phyloP scores from a whole-genome alignment of 768 basidiomycete species.

The Russula dissimulans region DNA sequence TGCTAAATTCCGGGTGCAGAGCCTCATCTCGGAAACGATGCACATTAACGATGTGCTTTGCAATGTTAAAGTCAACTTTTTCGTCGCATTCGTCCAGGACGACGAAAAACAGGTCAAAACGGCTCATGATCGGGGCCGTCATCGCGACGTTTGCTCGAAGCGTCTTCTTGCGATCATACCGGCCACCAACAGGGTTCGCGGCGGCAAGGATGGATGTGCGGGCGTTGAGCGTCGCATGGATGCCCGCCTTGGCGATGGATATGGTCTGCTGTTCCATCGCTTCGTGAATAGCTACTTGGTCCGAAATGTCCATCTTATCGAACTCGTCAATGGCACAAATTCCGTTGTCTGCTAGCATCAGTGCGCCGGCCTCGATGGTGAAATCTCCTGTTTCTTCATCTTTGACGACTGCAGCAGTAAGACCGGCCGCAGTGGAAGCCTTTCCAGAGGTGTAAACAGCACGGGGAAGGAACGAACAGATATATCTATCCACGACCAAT shows the following conservation, averaged over 20 bases:
- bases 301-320: slow-evolving; percentile 99
- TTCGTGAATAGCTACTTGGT: slow-evolving; percentile 99
- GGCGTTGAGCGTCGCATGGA: slow-evolving; percentile 96
- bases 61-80: slow-evolving; percentile 85
- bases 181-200: slow-evolving; percentile 93
- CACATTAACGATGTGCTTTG: slow-evolving; percentile 94
- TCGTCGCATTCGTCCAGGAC: slow-evolving; percentile 96
- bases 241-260: slow-evolving; percentile 97
- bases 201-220: slow-evolving; percentile 96
- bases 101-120: slow-evolving; percentile 97
- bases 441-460: slow-evolving; percentile 99
- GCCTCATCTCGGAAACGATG: slow-evolving; percentile 94
- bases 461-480: slow-evolving; percentile 95
- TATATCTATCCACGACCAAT: slow-evolving; percentile 50
- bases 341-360: slow-evolving; percentile 99
- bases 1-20: slow-evolving; percentile 93
- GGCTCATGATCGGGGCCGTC: slow-evolving; percentile 98
- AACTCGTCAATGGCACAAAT: slow-evolving; percentile 99
- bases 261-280: slow-evolving; percentile 99
- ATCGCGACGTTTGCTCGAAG: slow-evolving; percentile 90
- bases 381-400: slow-evolving; percentile 99
- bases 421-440: slow-evolving; percentile 96
- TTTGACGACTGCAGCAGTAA: slow-evolving; percentile 96
- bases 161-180: slow-evolving; percentile 92
- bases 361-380: slow-evolving; percentile 96